Conservation (phyloP, 1,139 yeast genomes). For the Debaryomycetaceae sp. region DNA sequence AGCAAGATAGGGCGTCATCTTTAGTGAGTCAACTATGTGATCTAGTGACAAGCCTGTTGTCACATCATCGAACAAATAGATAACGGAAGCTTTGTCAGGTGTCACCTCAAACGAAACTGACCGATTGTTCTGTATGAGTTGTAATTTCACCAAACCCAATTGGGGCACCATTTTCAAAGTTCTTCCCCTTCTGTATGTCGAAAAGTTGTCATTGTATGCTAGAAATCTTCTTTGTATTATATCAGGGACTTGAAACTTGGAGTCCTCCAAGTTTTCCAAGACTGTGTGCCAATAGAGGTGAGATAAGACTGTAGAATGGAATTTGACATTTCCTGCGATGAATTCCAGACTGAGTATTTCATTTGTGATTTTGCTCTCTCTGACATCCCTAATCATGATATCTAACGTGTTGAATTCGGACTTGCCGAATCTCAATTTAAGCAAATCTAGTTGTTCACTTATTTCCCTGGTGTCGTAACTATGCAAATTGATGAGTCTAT, state of each 20-base stretch:
- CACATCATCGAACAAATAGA: slow-evolving; percentile 48
- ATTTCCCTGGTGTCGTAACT: slow-evolving; percentile 45
- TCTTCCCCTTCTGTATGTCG: slow-evolving; percentile 52
- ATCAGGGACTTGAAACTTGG: slow-evolving; percentile 45
- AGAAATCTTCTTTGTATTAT: slow-evolving; percentile 35
- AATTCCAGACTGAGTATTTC: slow-evolving; percentile 16
- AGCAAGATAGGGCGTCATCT: slow-evolving; percentile 38
- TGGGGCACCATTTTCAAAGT: slow-evolving; percentile 55
- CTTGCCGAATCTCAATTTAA: slow-evolving; percentile 67
- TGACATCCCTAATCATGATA: slow-evolving; percentile 80
- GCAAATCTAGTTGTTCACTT: slow-evolving; percentile 42
- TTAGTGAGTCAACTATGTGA: slow-evolving; percentile 22
- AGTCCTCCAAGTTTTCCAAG: slow-evolving; percentile 26
- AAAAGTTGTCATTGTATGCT: slow-evolving; percentile 40
- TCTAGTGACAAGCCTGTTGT: slow-evolving; percentile 21
- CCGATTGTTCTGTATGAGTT: slow-evolving; percentile 46
- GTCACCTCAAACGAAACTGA: slow-evolving; percentile 46
- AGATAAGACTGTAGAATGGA: slow-evolving; percentile 40
- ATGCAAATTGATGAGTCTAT: slow-evolving; percentile 48
- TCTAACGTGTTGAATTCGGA: slow-evolving; percentile 65
- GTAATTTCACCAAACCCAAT: slow-evolving; percentile 61
- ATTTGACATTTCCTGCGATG: slow-evolving; percentile 7
- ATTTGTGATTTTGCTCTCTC: slow-evolving; percentile 46
- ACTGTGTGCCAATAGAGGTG: slow-evolving; percentile 54
- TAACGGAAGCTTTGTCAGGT: slow-evolving; percentile 68